Evolutionary conservation across 1,284 basidiomycete genomes (phyloP), one percentile per base, ranked within the genome.

Genomic region (Anthracocystis setariae): DNA sequence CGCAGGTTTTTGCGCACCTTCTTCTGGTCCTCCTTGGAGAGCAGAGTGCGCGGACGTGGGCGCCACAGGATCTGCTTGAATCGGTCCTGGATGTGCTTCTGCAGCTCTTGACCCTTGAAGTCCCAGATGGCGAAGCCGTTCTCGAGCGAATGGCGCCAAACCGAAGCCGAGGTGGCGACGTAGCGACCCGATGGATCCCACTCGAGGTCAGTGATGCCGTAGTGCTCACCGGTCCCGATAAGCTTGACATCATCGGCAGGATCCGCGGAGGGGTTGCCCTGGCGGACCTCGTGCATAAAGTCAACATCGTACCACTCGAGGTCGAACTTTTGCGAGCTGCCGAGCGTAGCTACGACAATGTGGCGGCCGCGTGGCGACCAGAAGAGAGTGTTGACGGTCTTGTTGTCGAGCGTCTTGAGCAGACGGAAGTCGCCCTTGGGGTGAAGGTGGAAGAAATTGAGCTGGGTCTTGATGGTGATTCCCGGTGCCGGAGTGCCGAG

Each of bases 61-160:
- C 96, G 90, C 96, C 96, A 99, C 60, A 98, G 87, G 85, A 98
- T 94, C 84, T 98, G 96, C 87, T 98, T 98, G 88, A 98, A 98
- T 64, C 91, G 90, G 82, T 98, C 96, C 70, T 91, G 87, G 64
- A 94, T 89, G 64, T 91, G 89, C 84, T 94, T 94, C 80, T 90
- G 87, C 44, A 97, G 87, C 84, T 96, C 92, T 81, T 92, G 90
- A 24, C 96, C 96, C 63, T 91, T 91, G 88, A 98, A 98, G 85
- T 98, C 94, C 94, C 95, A 98, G 73, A 99, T 89, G 12, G 90
- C 91, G 83, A 91, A 99, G 40, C 96, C 96, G 74, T 97, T 93
- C 84, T 98, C 96, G 76, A 97, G 94, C 78, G 92, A 92, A 82
- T 93, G 91, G 77, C 92, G 90, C 95, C 96, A 99, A 18, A 91